Conservation (phyloP, 2,329 filamentous ascomycete genomes). For the Beauveria varroae region DNA sequence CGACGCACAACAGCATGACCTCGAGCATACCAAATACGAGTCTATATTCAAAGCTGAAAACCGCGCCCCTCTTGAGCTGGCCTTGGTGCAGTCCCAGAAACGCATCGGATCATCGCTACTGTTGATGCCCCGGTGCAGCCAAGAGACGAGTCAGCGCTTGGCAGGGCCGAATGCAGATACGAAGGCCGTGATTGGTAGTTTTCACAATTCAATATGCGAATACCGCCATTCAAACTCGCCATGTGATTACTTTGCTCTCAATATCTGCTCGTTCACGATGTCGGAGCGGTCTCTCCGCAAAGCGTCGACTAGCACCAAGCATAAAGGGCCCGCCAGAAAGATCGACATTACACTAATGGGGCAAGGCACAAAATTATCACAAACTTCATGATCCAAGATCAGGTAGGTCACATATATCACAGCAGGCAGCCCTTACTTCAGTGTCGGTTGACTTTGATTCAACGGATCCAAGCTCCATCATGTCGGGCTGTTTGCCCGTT, state of each 20-base stretch:
- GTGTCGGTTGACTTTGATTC: neutral
- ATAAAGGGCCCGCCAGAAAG: too few species aligned
- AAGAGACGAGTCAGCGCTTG: slow-evolving; percentile 2
- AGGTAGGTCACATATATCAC: too few species aligned
- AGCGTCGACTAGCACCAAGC: neutral
- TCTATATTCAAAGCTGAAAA: slow-evolving; percentile 1
- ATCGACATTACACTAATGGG: too few species aligned
- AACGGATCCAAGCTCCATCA: neutral
- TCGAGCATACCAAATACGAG: neutral
- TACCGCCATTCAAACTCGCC: too few species aligned
- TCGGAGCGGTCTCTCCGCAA: neutral
- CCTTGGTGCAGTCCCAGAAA: neutral
- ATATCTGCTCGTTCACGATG: neutral
- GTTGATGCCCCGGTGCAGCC: neutral
- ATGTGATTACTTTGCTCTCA: neutral
- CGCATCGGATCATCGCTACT: neutral
- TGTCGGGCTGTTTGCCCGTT: neutral
- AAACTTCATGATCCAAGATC: too few species aligned
- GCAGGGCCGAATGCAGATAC: neutral
- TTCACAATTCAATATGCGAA: neutral
- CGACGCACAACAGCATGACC: neutral
- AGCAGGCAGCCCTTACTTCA: neutral
- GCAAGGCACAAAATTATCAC: too few species aligned
- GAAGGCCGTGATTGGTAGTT: neutral
- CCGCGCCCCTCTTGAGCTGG: neutral